Conservation (phyloP, 2,329 filamentous ascomycete genomes). For the Xylariales sp. region DNA sequence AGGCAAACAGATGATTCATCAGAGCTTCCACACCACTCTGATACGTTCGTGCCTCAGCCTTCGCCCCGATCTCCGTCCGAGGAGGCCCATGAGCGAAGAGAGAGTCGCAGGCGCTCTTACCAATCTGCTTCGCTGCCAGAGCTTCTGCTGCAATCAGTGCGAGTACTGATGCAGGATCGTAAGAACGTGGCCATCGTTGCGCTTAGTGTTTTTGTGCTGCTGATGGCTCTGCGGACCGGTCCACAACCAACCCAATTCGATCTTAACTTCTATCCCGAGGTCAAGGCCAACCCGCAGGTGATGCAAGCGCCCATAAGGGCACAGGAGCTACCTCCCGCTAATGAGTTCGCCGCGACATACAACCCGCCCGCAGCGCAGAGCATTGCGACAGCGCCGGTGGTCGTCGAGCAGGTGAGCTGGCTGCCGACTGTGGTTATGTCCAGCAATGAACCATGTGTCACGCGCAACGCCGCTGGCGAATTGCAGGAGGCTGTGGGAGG, state of each 20-base stretch:
- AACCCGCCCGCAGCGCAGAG: not conserved
- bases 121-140: conserved; percentile 47
- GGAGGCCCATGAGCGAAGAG: conserved; percentile 24
- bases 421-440: not conserved
- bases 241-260: conserved; percentile 24
- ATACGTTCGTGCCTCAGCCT: conserved; percentile 19
- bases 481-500: too few species aligned
- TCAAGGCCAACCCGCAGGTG: conserved; percentile 17
- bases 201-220: conserved; percentile 48
- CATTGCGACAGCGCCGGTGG: not conserved
- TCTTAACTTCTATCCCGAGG: conserved; percentile 17
- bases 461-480: not conserved
- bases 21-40: conserved; percentile 13
- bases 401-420: too few species aligned
- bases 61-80: conserved; percentile 19
- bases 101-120: conserved; percentile 22
- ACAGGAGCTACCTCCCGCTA: not conserved
- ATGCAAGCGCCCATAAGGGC: conserved; percentile 13
- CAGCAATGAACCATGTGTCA: conserved; percentile 3
- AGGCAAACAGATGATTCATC: conserved; percentile 4
- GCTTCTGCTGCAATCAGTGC: conserved; percentile 48
- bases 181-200: conserved; percentile 56
- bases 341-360: not conserved
- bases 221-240: conserved; percentile 39
- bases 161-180: conserved; percentile 51